These are phyloP conservation scores for Sporothrix pseudoabietina DNA, from an alignment of 2,329 filamentous ascomycete species.

Conservation along the genomic window DNA sequence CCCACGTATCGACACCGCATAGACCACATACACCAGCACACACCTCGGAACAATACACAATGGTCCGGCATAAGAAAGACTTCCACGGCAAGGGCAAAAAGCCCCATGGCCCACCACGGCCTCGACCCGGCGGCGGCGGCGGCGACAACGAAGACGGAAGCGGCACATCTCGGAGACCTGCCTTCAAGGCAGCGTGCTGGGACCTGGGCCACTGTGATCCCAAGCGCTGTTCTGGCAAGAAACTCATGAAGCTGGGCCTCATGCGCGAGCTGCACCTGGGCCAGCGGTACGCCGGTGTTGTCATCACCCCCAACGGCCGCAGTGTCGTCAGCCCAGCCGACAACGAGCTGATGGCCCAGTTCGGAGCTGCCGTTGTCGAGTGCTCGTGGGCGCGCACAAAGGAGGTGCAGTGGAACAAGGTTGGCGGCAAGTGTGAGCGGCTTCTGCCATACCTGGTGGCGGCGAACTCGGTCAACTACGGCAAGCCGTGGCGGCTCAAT, in stretches of 20 bases:
- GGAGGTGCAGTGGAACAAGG: slow-evolving; percentile 87
- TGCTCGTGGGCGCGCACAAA: slow-evolving; percentile 93
- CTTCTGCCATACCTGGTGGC: slow-evolving; percentile 92
- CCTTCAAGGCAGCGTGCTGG: slow-evolving; percentile 95
- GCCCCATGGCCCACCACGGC: slow-evolving; percentile 60
- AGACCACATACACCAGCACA: not conserved
- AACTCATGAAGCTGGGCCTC: slow-evolving; percentile 84
- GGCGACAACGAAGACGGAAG: slow-evolving; percentile 41
- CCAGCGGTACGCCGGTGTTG: slow-evolving; percentile 87
- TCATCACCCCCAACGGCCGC: slow-evolving; percentile 95
- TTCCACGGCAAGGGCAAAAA: slow-evolving; percentile 73
- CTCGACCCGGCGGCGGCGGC: slow-evolving; percentile 45
- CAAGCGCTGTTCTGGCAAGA: slow-evolving; percentile 94
- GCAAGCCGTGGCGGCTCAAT: slow-evolving; percentile 90
- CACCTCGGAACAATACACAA: slow-evolving; percentile 42
- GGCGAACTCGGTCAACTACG: slow-evolving; percentile 96
- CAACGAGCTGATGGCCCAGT: slow-evolving; percentile 76
- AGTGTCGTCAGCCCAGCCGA: slow-evolving; percentile 82
- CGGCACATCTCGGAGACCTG: slow-evolving; percentile 40
- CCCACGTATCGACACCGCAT: not conserved
- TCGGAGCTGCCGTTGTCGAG: slow-evolving; percentile 93
- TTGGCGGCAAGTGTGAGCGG: slow-evolving; percentile 91
- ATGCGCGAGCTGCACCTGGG: slow-evolving; percentile 93
- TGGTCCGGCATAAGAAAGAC: slow-evolving; percentile 98
- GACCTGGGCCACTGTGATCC: slow-evolving; percentile 97